Base-by-base conservation (phyloP, 1,284 basidiomycete species). In the Thecaphora frezii region DNA sequence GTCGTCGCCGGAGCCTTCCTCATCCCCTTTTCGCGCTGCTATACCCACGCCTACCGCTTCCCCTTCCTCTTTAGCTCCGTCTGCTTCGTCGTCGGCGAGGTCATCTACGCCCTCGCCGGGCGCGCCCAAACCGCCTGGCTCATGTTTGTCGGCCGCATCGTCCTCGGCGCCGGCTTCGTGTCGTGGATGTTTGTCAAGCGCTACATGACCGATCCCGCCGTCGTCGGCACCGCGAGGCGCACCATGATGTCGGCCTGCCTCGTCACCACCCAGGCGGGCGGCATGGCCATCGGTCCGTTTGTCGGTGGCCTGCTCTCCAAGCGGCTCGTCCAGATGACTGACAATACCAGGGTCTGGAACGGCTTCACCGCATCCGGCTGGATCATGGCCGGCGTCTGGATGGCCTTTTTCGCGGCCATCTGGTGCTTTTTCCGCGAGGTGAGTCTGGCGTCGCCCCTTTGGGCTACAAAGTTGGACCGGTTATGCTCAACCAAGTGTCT, bases 231-330 rank as follows among this genome's bases (percentile, higher is more conserved):
- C 1, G 8, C 42, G 16, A 57, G 53, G 43, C 38, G 66, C 19
- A 68, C 66, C 0, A 68, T 58, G 61, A 60, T 68, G 61, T 48
- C 57, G 18, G 66, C 66, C 14, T 63, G 60, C 43, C 37, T 68
- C 24, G 66, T 68, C 5, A 68, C 61, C n/a, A 58, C 54, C 14
- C 66, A 68, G 46, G 60, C 58, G 5, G 57, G 52, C n/a, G 66
- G 61, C 18, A 68, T 64, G 61, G 66, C 66, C 0, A 55, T 68
- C 19, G 66, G 66, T 2, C 66, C 66, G 12, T 68, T 48, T 25
- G 24, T 58, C 2, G 66, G 66, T 3, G 66, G 66, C 16, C 28
- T 68, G 22, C 44, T 68, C 38, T 53, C 58, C 18, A 61, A 64
- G 26, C 22, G 52, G 37, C 42, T 68, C 5, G 38, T 48, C 10